Evolutionary conservation across 2,329 filamentous ascomycete species (phyloP), one percentile per base, ranked within the genome.

Genomic region (Colletotrichum tanaceti): DNA sequence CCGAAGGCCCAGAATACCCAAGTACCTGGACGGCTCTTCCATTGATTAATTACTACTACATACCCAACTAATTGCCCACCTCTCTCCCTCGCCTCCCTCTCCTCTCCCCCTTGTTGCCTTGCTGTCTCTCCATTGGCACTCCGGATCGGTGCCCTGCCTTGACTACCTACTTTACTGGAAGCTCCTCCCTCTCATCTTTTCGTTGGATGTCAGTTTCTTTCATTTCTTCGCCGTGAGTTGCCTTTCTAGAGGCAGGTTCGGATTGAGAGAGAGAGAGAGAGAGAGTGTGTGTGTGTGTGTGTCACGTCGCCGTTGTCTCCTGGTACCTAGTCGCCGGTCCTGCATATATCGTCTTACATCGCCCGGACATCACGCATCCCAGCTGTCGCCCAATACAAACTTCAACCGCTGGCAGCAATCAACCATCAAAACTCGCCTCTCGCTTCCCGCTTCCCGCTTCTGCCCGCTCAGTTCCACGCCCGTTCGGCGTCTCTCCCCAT

Each of bases 241-340:
- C 47, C 60, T 65, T 54, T 54, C 59, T 53, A 47, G 58, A 63
- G 64, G 53, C 16, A n/a, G 35, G 60, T 46, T n/a, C n/a, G n/a
- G n/a, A n/a, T n/a, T n/a, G n/a, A 41, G 58, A 63, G 64, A 46
- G 11, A 13, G n/a, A n/a, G n/a, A n/a, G n/a, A n/a, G n/a, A n/a
- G n/a, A n/a, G n/a, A n/a, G n/a, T n/a, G n/a, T n/a, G n/a, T n/a
- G n/a, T n/a, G n/a, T n/a, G n/a, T n/a, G 35, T 60, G 44, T 13
- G 38, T 43, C 16, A 18, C 16, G 35, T 24, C 35, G 2, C 18
- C 7, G 24, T n/a, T 32, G 20, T 38, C 49, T 5, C 5, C 18
- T 53, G 28, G 35, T 35, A 20, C 28, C 3, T 32, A 18, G 49
- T 41, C 16, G 39, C n/a, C n/a, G 28, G 10, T 11, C 20, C 43